These are phyloP conservation scores for Cafeteria roenbergensis DNA, from an alignment of 108 stramenopile genomes.

Conservation along the genomic window DNA sequence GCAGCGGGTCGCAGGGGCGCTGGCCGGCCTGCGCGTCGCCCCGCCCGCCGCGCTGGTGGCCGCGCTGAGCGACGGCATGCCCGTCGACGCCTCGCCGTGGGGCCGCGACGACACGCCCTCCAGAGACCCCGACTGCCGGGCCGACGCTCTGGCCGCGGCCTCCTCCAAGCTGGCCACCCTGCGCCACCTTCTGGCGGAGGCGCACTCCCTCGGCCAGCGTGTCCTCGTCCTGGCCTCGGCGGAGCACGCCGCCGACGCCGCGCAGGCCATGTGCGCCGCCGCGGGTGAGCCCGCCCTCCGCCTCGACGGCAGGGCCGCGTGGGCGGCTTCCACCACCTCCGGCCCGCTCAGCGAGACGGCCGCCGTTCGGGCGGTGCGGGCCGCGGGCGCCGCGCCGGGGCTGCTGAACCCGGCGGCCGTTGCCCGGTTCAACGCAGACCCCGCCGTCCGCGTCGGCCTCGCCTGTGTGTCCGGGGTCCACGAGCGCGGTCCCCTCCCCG, in stretches of 20 bases:
- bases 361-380: too few species aligned
- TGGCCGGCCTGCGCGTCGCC: too few species aligned
- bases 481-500: too few species aligned
- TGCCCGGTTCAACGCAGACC: neutral
- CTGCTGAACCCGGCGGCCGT: neutral
- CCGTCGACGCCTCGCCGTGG: too few species aligned
- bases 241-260: neutral
- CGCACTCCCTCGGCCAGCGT: too few species aligned
- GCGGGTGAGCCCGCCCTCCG: neutral
- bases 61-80: too few species aligned
- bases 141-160: too few species aligned
- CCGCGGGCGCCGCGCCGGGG: neutral
- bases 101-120: too few species aligned
- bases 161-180: neutral
- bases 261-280: neutral
- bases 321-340: neutral
- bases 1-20: too few species aligned
- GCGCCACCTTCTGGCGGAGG: neutral
- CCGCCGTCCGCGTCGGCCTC: neutral
- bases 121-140: too few species aligned
- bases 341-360: neutral
- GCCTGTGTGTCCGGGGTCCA: neutral
- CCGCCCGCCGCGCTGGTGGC: too few species aligned
- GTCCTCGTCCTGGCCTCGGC: neutral
- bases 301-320: neutral